Evolutionary conservation across 2,329 filamentous ascomycete genomes (phyloP).

Genomic region (Aspergillus ruber): DNA sequence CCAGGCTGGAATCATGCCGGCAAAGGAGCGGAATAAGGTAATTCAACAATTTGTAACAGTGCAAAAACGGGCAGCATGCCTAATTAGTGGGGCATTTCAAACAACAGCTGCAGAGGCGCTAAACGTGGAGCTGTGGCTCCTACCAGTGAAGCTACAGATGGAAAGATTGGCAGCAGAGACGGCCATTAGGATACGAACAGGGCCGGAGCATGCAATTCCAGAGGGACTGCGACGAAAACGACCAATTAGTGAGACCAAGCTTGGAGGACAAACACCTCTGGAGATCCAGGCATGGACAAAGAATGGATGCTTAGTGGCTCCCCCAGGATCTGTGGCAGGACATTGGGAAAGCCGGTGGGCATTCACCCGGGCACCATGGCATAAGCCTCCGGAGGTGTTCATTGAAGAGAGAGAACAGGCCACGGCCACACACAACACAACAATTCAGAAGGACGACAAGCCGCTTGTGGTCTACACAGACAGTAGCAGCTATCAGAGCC

Average conservation of each 20-base stretch:
- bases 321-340: background rate
- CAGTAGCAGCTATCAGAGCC: background rate
- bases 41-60: background rate
- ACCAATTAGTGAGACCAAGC: background rate
- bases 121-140: background rate
- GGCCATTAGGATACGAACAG: background rate
- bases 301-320: background rate
- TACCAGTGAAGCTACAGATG: background rate
- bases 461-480: background rate
- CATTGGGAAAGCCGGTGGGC: background rate
- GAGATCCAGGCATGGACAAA: background rate
- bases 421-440: background rate
- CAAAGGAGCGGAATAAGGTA: background rate
- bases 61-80: background rate
- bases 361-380: background rate
- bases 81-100: background rate
- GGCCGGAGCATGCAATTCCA: background rate
- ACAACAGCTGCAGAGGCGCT: background rate
- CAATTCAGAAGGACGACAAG: slow-evolving; percentile 12
- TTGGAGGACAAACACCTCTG: background rate
- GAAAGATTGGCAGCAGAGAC: background rate
- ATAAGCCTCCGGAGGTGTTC: background rate
- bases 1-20: background rate
- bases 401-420: background rate
- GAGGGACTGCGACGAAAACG: background rate